Conservation (phyloP, 768 basidiomycete species). For the Leccinum barrowsii region DNA sequence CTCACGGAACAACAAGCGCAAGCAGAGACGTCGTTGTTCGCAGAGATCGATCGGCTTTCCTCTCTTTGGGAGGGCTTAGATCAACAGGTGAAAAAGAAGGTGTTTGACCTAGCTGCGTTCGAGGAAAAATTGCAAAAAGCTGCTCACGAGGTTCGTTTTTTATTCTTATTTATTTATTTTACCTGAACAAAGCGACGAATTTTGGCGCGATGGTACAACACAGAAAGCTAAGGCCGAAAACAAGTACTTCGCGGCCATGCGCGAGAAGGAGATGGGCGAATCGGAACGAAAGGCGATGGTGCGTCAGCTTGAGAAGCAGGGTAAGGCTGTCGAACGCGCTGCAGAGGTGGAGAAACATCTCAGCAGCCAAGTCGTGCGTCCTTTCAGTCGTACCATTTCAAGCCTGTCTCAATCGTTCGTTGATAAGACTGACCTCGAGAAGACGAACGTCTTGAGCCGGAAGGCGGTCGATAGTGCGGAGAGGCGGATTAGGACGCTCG, state of each 20-base stretch:
- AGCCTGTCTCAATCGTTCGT: background rate
- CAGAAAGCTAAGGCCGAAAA: conserved; percentile 96
- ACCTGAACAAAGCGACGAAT: background rate
- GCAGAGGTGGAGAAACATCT: conserved; percentile 62
- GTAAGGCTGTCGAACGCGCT: conserved; percentile 62
- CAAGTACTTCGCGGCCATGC: conserved; percentile 89
- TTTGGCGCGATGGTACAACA: background rate
- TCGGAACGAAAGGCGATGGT: conserved; percentile 64
- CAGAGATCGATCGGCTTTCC: conserved; percentile 83
- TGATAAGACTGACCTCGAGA: conserved; percentile 41
- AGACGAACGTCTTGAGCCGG: conserved; percentile 37
- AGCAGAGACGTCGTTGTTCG: conserved; percentile 74
- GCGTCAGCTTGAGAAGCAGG: conserved; percentile 56
- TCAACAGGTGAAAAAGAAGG: conserved; percentile 75
- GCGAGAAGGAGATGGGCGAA: conserved; percentile 81
- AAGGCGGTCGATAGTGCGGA: conserved; percentile 29
- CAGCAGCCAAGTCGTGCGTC: conserved; percentile 54
- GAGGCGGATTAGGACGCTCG: conserved; percentile 27
- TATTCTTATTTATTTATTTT: background rate
- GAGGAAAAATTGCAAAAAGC: conserved; percentile 72
- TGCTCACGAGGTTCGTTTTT: conserved; percentile 59
- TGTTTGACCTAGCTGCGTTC: conserved; percentile 70
- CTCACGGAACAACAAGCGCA: conserved; percentile 59
- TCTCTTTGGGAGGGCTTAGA: conserved; percentile 85
- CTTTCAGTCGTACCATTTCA: background rate